These are phyloP conservation scores for Hibiscus trionum DNA, from an alignment of 345 rosid genomes.

Conservation along the genomic window DNA sequence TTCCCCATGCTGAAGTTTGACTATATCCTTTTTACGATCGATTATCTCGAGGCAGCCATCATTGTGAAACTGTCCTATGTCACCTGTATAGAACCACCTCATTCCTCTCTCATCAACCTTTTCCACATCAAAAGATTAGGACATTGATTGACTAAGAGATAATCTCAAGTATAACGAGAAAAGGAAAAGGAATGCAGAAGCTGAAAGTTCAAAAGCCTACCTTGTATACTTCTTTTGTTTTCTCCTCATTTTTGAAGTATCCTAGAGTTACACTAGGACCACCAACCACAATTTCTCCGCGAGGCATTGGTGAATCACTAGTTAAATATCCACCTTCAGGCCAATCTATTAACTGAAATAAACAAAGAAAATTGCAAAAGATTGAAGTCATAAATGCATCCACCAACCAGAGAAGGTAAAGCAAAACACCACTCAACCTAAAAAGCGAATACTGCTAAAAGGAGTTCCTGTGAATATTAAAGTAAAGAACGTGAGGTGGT, in stretches of 20 bases:
- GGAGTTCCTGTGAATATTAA: not conserved
- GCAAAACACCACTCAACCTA: not conserved
- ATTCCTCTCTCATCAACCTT: conserved; percentile 92
- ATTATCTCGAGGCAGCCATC: conserved; percentile 98
- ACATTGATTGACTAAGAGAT: not conserved
- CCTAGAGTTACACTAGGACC: conserved; percentile 90
- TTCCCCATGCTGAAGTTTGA: conserved; percentile 98
- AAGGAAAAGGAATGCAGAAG: not conserved
- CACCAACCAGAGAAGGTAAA: not conserved
- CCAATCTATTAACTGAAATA: conserved; percentile 68
- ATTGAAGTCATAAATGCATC: not conserved
- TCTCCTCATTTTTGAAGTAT: conserved; percentile 86
- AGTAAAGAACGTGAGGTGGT: not conserved
- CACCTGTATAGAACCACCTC: conserved; percentile 99
- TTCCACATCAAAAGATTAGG: conserved; percentile 8
- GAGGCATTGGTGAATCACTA: conserved; percentile 77
- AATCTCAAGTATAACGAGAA: not conserved
- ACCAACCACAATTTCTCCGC: conserved; percentile 93
- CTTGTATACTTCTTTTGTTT: conserved; percentile 85
- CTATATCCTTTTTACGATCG: conserved; percentile 94
- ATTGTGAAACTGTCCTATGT: conserved; percentile 78
- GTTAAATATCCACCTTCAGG: conserved; percentile 82
- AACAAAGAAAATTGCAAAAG: not conserved
- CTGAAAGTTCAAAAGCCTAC: conserved; percentile 25
- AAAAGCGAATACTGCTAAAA: not conserved